A percentile compares a stretch with the other conserved stretches of the same genome.
Conservation (phyloP, 768 basidiomycete genomes). For the Porphyrellus cyaneotinctus region DNA sequence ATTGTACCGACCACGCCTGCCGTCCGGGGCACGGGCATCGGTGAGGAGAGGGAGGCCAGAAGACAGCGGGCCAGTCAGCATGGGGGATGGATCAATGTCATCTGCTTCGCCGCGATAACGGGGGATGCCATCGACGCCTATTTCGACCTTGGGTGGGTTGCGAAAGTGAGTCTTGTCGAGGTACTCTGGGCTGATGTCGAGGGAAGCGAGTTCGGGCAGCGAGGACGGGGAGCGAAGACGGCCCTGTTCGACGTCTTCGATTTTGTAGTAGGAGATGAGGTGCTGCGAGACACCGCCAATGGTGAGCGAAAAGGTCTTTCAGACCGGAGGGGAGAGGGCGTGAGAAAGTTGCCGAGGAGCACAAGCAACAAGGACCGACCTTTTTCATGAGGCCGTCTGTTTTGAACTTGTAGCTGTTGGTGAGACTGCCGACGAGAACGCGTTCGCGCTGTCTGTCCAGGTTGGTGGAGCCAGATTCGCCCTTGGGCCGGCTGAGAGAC, state of each 20-base stretch:
- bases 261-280: slow-evolving; percentile 90
- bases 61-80: slow-evolving; percentile 41
- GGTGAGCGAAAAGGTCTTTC: slow-evolving; percentile 92
- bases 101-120: slow-evolving; percentile 84
- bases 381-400: slow-evolving; percentile 94
- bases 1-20: slow-evolving; percentile 43
- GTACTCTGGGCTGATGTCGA: slow-evolving; percentile 85
- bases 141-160: slow-evolving; percentile 83
- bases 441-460: slow-evolving; percentile 76
- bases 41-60: slow-evolving; percentile 48
- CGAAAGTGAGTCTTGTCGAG: slow-evolving; percentile 90
- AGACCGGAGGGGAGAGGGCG: slow-evolving; percentile 15
- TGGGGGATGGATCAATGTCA: slow-evolving; percentile 49
- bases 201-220: slow-evolving; percentile 77
- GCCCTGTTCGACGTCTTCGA: slow-evolving; percentile 86
- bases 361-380: slow-evolving; percentile 44
- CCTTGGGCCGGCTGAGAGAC: slow-evolving; percentile 63
- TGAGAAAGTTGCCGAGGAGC: slow-evolving; percentile 26
- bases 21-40: slow-evolving; percentile 42
- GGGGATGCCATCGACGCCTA: slow-evolving; percentile 76
- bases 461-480: slow-evolving; percentile 41
- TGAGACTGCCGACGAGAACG: slow-evolving; percentile 83
- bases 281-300: slow-evolving; percentile 86
- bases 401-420: slow-evolving; percentile 93
- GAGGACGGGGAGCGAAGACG: slow-evolving; percentile 86